Evolutionary conservation across 257 asterid species (phyloP).

Genomic region (Solanum piurae): DNA sequence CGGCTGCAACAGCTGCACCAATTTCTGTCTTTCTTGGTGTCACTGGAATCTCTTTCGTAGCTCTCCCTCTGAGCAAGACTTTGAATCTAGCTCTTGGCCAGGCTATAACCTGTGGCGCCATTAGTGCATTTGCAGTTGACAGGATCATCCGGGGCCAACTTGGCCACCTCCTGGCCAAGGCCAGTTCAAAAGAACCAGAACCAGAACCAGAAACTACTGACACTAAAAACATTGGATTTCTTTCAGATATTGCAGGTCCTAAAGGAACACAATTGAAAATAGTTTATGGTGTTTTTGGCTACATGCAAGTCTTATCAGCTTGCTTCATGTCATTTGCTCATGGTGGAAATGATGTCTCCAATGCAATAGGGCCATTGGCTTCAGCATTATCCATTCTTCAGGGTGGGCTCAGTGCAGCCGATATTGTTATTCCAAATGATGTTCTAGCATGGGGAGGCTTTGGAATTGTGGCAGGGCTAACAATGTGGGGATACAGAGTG

Average conservation of each 20-base stretch:
- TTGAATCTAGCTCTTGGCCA: constrained; percentile 35
- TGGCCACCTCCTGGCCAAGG: constrained; percentile 67
- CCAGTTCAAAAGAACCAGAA: constrained; percentile 24
- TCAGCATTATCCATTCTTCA: constrained; percentile 82
- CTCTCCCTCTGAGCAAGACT: constrained; percentile 68
- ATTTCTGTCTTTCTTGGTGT: constrained; percentile 79
- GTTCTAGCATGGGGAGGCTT: constrained; percentile 97
- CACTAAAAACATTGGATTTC: constrained; percentile 39
- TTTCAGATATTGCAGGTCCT: constrained; percentile 89
- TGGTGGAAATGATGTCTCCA: constrained; percentile 96
- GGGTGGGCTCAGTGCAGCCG: constrained; percentile 51
- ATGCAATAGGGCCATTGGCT: constrained; percentile 87
- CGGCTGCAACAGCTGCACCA: constrained; percentile 93
- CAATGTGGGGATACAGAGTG: constrained; percentile 84
- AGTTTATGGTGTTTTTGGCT: constrained; percentile 87
- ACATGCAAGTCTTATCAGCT: constrained; percentile 85
- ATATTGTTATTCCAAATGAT: constrained; percentile 66
- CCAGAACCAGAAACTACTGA: constrained; percentile 24
- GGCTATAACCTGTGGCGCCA: constrained; percentile 60
- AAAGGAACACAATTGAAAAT: constrained; percentile 77
- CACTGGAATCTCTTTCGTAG: constrained; percentile 62
- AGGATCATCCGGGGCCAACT: constrained; percentile 61
- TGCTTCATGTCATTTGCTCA: constrained; percentile 98
- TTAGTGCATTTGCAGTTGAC: constrained; percentile 50
- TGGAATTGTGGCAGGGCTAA: constrained; percentile 86